Evolutionary conservation across 352 stramenopile species (phyloP), one percentile per base, ranked within the genome.

Genomic region (Phytophthora sojae): DNA sequence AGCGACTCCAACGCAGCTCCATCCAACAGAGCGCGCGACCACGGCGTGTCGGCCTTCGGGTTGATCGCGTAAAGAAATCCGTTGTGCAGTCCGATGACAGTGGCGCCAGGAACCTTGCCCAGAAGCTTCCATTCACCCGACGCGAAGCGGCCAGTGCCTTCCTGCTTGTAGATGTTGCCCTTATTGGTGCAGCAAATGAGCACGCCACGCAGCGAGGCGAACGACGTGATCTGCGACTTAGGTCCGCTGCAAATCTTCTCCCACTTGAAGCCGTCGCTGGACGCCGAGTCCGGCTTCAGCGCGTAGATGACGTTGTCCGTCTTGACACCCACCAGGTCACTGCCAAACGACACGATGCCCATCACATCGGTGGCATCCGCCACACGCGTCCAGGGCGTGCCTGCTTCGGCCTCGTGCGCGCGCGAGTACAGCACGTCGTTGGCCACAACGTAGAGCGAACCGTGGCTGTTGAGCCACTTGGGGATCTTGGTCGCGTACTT

Each of bases 331-430:
- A 94, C 82, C 21, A 96, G 62, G 30, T 96, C 81, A 11, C 82
- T 89, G 42, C 84, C 83, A 56, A 94, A 96, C 21, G 89, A 95
- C 35, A 94, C 82, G 64, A 96, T 85, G 0, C 81, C 83, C 9
- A 74, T 59, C 39, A 95, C 72, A 63, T 80, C 68, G 3, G 62
- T 52, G 5, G 87, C 86, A 6, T 82, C 67, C 1, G 77, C 74
- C 11, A 89, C 67, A 19, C 67, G 70, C 19, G 25, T 62, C 89
- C 89, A 96, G n/a, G 50, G 23, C 2, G 73, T 77, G 4, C 44
- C 57, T 6, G 54, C 73, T 8, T 79, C 74, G 1, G 81, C 81
- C 75, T 92, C 85, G 57, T 93, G 83, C 6, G 76, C 63, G 32
- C 86, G 86, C 15, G 85, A 82, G 68, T 88, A 93, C 39, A 96